These are phyloP conservation scores for Nymphaea colorata DNA, from an alignment of 164 flowering plant genomes.

Conservation along the genomic window DNA sequence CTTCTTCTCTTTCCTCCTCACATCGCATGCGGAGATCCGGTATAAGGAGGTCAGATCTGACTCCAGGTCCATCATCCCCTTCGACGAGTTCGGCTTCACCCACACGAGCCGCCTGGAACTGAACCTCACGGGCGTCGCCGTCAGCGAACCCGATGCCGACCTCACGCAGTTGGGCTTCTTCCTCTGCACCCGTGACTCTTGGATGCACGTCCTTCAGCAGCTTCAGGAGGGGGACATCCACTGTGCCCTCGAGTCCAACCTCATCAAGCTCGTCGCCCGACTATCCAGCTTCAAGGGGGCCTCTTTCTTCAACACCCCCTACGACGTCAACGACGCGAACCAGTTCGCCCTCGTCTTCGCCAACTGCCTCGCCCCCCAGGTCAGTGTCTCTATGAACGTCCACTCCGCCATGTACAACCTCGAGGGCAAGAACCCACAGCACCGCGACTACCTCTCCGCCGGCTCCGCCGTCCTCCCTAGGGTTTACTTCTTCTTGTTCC, in stretches of 20 bases:
- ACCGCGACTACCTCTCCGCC: conserved; percentile 67
- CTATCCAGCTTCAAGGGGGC: conserved; percentile 22
- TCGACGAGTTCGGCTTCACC: conserved; percentile 91
- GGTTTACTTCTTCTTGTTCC: conserved; percentile 55
- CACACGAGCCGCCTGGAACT: conserved; percentile 68
- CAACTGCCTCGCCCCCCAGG: conserved; percentile 40
- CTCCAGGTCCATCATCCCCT: conserved; percentile 59
- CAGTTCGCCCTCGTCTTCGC: conserved; percentile 83
- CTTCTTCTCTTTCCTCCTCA: conserved; percentile 13
- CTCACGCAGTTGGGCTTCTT: conserved; percentile 68
- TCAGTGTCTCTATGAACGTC: conserved; percentile 27
- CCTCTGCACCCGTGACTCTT: conserved; percentile 68
- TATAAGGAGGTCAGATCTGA: conserved; percentile 52
- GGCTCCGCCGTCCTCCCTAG: conserved; percentile 66
- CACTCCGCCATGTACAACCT: conserved; percentile 36
- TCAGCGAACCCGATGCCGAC: conserved; percentile 35
- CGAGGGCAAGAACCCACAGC: conserved; percentile 22
- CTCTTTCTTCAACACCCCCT: conserved; percentile 3
- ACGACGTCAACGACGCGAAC: conserved; percentile 16
- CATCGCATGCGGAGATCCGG: conserved; percentile 53
- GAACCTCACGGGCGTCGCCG: conserved; percentile 39
- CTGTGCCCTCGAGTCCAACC: conserved; percentile 59
- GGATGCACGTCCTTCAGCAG: conserved; percentile 71
- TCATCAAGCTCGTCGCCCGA: conserved; percentile 34
- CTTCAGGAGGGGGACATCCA: conserved; percentile 46